Evolutionary conservation across 805 yeast species (phyloP).

Genomic region (Pichia californica): DNA sequence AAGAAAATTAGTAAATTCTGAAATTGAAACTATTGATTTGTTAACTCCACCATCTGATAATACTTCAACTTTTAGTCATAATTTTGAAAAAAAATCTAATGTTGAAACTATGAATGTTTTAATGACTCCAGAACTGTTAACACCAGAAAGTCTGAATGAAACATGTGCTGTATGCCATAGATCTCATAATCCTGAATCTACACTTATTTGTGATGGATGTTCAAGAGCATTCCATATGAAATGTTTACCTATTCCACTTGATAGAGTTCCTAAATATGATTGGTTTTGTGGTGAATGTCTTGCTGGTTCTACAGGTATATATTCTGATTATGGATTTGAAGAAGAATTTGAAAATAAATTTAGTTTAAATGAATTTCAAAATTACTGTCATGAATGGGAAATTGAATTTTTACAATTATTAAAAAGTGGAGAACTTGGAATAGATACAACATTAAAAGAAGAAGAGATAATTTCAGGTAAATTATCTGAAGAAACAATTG

Average conservation of each 20-base stretch:
- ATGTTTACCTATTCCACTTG: conserved; percentile 48
- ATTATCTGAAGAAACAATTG: conserved; percentile 43
- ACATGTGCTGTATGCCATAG: conserved; percentile 39
- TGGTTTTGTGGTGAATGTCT: conserved; percentile 86
- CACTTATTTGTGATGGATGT: conserved; percentile 69
- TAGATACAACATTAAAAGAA: conserved; percentile 8
- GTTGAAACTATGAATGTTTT: neutral
- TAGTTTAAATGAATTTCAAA: conserved; percentile 46
- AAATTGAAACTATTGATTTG: neutral
- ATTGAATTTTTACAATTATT: conserved; percentile 21
- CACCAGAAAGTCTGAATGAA: conserved; percentile 11
- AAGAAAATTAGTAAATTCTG: neutral
- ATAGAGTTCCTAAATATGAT: conserved; percentile 44
- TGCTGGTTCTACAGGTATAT: conserved; percentile 44
- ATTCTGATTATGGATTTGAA: conserved; percentile 84
- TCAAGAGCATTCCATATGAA: conserved; percentile 58
- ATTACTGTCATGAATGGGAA: conserved; percentile 44
- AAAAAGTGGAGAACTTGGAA: conserved; percentile 9
- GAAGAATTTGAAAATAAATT: conserved; percentile 49
- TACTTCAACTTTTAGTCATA: neutral
- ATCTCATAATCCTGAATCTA: conserved; percentile 38
- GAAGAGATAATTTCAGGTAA: conserved; percentile 16
- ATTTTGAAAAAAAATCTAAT: neutral
- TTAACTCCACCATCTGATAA: conserved; percentile 7
- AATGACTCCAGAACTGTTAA: conserved; percentile 4